phyloP scores from a whole-genome alignment of 225 moss, liverwort and hornwort genomes.

The Sphagnum contortum region DNA sequence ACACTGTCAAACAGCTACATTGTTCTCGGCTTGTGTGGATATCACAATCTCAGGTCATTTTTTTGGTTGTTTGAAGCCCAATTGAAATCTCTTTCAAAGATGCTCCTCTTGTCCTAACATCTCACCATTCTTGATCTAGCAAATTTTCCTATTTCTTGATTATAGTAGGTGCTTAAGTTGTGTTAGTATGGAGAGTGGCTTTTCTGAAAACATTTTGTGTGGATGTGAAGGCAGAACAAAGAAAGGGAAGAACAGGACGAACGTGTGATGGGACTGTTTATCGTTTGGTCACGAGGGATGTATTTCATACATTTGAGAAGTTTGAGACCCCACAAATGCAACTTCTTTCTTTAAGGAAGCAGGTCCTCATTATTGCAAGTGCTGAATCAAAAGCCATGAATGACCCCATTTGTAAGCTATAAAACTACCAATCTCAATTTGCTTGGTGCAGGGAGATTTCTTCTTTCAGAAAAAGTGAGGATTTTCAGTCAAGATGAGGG shows the following conservation, averaged over 20 bases:
- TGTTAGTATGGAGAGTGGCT: background rate
- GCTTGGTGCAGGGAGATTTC: no score
- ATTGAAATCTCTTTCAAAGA: no score
- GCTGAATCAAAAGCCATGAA: constrained; percentile 54
- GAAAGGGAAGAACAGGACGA: constrained; percentile 66
- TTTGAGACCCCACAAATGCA: constrained; percentile 64
- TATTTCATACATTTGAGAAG: constrained; percentile 30
- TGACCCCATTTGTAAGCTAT: constrained; percentile 40
- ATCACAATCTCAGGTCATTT: constrained; percentile 51
- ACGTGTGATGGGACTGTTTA: constrained; percentile 62
- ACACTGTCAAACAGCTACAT: constrained; percentile 23
- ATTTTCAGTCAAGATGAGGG: no score
- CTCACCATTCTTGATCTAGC: no score
- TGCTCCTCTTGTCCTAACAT: no score
- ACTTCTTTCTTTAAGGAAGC: constrained; percentile 54
- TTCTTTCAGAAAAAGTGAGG: no score
- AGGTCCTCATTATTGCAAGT: constrained; percentile 54
- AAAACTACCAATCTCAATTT: background rate
- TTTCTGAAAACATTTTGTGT: background rate
- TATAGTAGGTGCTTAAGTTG: background rate
- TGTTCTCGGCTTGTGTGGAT: constrained; percentile 53
- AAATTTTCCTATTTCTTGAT: no score
- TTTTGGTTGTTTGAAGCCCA: background rate
- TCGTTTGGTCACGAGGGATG: constrained; percentile 39
- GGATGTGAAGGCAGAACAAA: constrained; percentile 42